Evolutionary conservation across 345 rosid species (phyloP).

Genomic region (Citrus medica): DNA sequence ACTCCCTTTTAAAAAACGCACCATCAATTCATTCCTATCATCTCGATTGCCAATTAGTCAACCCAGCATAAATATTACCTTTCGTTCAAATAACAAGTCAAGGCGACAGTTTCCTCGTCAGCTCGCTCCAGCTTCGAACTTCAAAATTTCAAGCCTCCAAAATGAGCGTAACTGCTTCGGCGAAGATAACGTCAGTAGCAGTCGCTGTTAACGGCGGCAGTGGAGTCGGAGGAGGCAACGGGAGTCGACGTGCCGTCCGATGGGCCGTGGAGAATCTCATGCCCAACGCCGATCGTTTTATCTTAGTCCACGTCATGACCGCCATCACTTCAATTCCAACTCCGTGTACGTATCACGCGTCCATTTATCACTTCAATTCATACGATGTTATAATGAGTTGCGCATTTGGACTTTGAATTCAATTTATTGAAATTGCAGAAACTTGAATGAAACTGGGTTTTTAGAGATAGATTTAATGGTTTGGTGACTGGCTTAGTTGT

Average conservation of each 20-base stretch:
- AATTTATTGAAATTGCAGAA: background rate
- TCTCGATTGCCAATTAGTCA: no score
- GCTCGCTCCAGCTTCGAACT: background rate
- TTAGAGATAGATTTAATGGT: background rate
- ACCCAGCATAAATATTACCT: no score
- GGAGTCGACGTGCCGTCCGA: slow-evolving; percentile 73
- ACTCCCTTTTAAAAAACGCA: no score
- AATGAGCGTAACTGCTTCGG: slow-evolving; percentile 17
- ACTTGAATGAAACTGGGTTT: background rate
- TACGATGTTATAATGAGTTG: background rate
- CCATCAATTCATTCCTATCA: no score
- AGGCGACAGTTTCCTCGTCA: background rate
- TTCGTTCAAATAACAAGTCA: background rate
- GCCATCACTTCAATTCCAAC: slow-evolving; percentile 56
- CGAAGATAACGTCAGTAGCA: slow-evolving; percentile 31
- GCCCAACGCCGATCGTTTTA: slow-evolving; percentile 46
- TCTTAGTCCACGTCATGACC: slow-evolving; percentile 78
- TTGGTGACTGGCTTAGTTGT: background rate
- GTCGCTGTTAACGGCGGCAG: slow-evolving; percentile 65
- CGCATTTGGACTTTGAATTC: background rate
- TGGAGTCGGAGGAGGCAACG: slow-evolving; percentile 46
- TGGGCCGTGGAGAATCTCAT: slow-evolving; percentile 68
- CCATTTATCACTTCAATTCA: background rate
- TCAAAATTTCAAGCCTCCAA: background rate
- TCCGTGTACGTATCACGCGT: slow-evolving; percentile 48